These are phyloP conservation scores for Rhizopus stolonifer DNA, from an alignment of 371 early-diverging fungal genomes.

Conservation along the genomic window DNA sequence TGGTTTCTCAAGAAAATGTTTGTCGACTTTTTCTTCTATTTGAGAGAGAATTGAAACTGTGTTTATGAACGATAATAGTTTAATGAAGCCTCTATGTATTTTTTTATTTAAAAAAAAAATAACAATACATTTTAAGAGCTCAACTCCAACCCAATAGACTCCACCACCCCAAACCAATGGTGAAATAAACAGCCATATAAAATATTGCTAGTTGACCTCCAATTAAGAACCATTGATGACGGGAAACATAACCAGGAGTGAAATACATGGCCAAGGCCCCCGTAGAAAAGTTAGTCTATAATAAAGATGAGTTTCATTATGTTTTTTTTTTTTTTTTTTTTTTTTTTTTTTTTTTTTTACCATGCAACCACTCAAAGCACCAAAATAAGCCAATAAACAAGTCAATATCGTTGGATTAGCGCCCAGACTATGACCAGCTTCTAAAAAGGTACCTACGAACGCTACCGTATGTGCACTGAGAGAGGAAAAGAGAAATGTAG, in stretches of 20 bases:
- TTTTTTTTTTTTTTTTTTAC: too few species aligned
- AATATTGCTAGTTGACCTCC: conserved; percentile 50
- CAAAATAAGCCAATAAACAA: conserved; percentile 65
- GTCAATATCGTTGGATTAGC: conserved; percentile 59
- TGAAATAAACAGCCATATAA: conserved; percentile 51
- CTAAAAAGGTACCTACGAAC: conserved; percentile 71
- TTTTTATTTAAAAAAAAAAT: too few species aligned
- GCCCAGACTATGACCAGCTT: conserved; percentile 65
- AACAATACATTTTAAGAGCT: too few species aligned
- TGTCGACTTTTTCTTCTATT: too few species aligned
- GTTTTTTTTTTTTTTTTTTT: too few species aligned
- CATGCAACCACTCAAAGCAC: conserved; percentile 64
- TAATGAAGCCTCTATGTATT: too few species aligned
- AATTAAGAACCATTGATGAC: conserved; percentile 54
- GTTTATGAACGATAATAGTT: too few species aligned
- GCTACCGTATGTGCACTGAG: conserved; percentile 70
- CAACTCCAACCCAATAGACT: conserved; percentile 57
- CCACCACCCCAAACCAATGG: conserved; percentile 67
- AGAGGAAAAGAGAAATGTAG: conserved; percentile 74
- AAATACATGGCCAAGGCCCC: conserved; percentile 49
- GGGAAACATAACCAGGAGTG: conserved; percentile 52
- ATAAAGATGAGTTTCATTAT: too few species aligned
- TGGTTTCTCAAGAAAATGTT: too few species aligned
- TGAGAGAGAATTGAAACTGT: too few species aligned
- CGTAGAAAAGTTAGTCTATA: not conserved